A percentile compares a stretch with the other conserved stretches of the same genome.
Conservation (phyloP, 164 flowering plant genomes). For the Warburgia ugandensis region DNA sequence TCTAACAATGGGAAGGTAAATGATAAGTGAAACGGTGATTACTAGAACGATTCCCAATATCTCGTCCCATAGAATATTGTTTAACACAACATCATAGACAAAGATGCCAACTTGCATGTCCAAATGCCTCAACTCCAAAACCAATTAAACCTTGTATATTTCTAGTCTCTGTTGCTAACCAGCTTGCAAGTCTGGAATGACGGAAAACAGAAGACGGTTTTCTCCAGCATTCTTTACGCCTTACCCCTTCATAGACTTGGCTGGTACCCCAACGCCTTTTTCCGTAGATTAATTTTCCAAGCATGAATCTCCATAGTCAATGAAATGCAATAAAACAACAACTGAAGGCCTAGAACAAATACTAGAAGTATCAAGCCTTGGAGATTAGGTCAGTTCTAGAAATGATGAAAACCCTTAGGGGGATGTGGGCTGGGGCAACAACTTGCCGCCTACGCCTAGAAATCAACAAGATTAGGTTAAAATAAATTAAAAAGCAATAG, state of each 20-base stretch:
- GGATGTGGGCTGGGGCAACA: conserved; percentile 7
- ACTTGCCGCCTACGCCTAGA: conserved; percentile 8
- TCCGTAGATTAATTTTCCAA: too few species aligned
- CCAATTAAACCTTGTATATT: too few species aligned
- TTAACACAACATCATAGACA: too few species aligned
- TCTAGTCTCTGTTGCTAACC: not conserved
- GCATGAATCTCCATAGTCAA: not conserved
- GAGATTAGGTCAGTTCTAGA: conserved; percentile 10
- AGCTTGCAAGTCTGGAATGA: not conserved
- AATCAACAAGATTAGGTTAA: conserved; percentile 4
- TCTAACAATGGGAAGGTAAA: too few species aligned
- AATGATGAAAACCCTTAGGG: conserved; percentile 9
- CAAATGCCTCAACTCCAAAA: too few species aligned
- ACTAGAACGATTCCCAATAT: too few species aligned
- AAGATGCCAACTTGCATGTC: too few species aligned
- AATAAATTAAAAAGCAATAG: not conserved
- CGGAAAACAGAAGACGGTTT: not conserved
- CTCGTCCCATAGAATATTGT: too few species aligned
- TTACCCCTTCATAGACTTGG: too few species aligned
- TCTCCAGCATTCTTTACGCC: too few species aligned
- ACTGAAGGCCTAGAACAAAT: not conserved
- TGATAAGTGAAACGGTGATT: too few species aligned
- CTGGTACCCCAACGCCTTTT: not conserved
- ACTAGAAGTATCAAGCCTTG: conserved; percentile 3
- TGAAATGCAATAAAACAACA: not conserved